Percentiles rank a stretch among this genome's conserved stretches.
Conservation (phyloP, 805 yeast genomes). For the Yamadazyma akitaensis region DNA sequence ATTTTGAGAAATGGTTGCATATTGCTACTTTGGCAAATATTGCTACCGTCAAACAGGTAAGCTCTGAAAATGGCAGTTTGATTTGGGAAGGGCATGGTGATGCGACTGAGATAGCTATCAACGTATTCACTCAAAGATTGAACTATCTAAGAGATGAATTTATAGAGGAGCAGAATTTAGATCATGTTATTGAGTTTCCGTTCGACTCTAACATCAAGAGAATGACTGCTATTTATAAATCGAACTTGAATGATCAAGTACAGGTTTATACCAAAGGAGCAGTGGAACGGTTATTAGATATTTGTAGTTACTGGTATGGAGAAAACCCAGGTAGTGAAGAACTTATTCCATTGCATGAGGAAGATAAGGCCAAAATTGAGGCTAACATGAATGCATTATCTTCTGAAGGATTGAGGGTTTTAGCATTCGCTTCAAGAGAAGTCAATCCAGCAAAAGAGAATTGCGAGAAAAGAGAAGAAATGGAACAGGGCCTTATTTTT, state of each 20-base stretch:
- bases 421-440: slow-evolving; percentile 28
- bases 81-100: slow-evolving; percentile 65
- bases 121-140: slow-evolving; percentile 29
- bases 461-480: slow-evolving; percentile 16
- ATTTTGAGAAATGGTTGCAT: slow-evolving; percentile 50
- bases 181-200: slow-evolving; percentile 27
- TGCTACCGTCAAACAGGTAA: slow-evolving; percentile 57
- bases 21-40: slow-evolving; percentile 79
- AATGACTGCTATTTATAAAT: slow-evolving; percentile 27
- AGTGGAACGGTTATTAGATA: slow-evolving; percentile 26
- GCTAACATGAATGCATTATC: slow-evolving; percentile 26
- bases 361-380: slow-evolving; percentile 20
- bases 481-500: slow-evolving; percentile 24
- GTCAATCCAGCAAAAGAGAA: slow-evolving; percentile 14
- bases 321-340: slow-evolving; percentile 8
- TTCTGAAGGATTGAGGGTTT: slow-evolving; percentile 29
- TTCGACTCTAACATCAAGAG: slow-evolving; percentile 32
- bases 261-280: slow-evolving; percentile 30
- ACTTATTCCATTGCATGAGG: slow-evolving; percentile 17
- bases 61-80: slow-evolving; percentile 31
- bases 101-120: slow-evolving; percentile 35
- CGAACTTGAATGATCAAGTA: slow-evolving; percentile 1
- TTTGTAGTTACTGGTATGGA: slow-evolving; percentile 24
- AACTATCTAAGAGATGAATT: slow-evolving; percentile 20
- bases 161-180: slow-evolving; percentile 13